Evolutionary conservation across 805 yeast species (phyloP).

Genomic region (Saturnispora diversa): DNA sequence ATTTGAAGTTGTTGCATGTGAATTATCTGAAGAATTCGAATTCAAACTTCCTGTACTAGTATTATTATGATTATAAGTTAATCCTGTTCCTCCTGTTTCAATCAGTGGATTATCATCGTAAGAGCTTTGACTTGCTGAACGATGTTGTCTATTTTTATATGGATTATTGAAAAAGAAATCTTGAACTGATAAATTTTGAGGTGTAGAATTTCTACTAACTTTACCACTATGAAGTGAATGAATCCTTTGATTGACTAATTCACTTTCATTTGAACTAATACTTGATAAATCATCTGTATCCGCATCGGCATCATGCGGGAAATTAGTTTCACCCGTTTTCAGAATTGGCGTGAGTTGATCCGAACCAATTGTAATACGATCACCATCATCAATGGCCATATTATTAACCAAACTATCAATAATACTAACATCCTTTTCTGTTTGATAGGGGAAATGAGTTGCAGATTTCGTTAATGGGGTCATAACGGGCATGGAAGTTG

Average conservation of each 20-base stretch:
- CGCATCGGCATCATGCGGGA: constrained; percentile 6
- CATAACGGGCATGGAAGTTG: not conserved
- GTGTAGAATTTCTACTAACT: constrained; percentile 3
- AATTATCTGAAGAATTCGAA: not conserved
- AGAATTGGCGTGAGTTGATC: too few species aligned
- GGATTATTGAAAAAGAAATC: constrained; percentile 43
- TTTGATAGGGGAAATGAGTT: constrained; percentile 1
- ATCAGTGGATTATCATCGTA: constrained; percentile 7
- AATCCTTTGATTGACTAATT: constrained; percentile 3
- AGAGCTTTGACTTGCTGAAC: constrained; percentile 15
- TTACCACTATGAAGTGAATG: constrained; percentile 3
- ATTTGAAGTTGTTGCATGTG: not conserved
- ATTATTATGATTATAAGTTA: not conserved
- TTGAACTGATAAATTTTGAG: constrained; percentile 37
- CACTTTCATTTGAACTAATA: constrained; percentile 6
- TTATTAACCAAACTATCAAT: constrained; percentile 4
- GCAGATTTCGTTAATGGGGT: not conserved
- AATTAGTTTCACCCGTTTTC: not conserved
- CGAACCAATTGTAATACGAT: not conserved
- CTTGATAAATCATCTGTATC: constrained; percentile 14
- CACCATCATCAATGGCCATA: not conserved
- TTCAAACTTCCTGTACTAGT: constrained; percentile 6
- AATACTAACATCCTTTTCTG: constrained; percentile 7
- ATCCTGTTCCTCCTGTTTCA: not conserved
- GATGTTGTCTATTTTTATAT: constrained; percentile 14